phyloP scores from a whole-genome alignment of 2,329 filamentous ascomycete species.

The Ophiostoma piceae region DNA sequence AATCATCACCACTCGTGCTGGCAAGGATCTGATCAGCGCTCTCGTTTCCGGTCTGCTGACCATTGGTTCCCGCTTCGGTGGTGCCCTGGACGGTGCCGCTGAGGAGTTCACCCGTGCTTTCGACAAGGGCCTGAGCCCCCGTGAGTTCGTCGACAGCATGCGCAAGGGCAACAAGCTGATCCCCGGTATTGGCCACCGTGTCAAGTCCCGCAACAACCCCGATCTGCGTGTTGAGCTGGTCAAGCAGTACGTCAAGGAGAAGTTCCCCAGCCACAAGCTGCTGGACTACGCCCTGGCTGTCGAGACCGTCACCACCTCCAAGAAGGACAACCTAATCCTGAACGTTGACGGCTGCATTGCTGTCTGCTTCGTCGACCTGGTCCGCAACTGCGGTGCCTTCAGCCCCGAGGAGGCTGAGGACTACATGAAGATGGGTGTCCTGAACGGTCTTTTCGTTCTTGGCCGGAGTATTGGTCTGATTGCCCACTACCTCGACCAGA shows the following conservation, averaged over 20 bases:
- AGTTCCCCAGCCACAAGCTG: slow-evolving; percentile 96
- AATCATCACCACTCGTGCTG: slow-evolving; percentile 98
- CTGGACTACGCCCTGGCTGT: slow-evolving; percentile 98
- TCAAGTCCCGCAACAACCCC: slow-evolving; percentile 99
- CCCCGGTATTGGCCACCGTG: slow-evolving; percentile 96
- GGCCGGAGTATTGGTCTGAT: slow-evolving; percentile 97
- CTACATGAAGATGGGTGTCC: slow-evolving; percentile 97
- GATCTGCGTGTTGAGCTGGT: slow-evolving; percentile 99
- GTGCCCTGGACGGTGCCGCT: slow-evolving; percentile 93
- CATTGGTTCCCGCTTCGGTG: slow-evolving; percentile 96
- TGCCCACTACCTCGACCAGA: slow-evolving; percentile 99
- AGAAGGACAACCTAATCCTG: slow-evolving; percentile 99
- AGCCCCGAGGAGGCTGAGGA: slow-evolving; percentile 94
- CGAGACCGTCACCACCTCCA: slow-evolving; percentile 95
- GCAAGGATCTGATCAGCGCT: slow-evolving; percentile 95
- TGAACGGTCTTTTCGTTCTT: slow-evolving; percentile 98
- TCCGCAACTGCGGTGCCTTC: slow-evolving; percentile 98
- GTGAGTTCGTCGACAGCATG: slow-evolving; percentile 98
- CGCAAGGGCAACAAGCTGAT: slow-evolving; percentile 99
- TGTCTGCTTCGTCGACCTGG: slow-evolving; percentile 95
- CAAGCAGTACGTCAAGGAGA: slow-evolving; percentile 96
- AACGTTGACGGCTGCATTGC: slow-evolving; percentile 98
- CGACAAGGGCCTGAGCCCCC: slow-evolving; percentile 95
- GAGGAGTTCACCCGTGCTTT: slow-evolving; percentile 98
- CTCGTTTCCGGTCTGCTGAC: slow-evolving; percentile 95